These are phyloP conservation scores for Mycena vitilis DNA, from an alignment of 768 basidiomycete genomes.

Conservation along the genomic window DNA sequence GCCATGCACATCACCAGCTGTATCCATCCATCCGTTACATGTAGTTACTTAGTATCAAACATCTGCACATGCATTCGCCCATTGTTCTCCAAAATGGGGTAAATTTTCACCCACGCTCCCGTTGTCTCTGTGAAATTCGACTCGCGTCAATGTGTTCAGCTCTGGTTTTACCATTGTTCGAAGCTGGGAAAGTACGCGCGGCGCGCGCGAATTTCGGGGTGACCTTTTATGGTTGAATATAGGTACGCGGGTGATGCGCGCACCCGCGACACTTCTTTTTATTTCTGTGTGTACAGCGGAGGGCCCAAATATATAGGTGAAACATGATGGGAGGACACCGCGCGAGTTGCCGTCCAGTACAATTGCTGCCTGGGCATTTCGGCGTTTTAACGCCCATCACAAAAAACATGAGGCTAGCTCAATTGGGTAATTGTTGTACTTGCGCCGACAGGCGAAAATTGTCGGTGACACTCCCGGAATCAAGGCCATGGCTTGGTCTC, in stretches of 20 bases:
- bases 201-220: too few species aligned
- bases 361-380: not conserved
- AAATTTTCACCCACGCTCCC: slow-evolving; percentile 8
- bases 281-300: too few species aligned
- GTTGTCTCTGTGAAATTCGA: not conserved
- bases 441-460: not conserved
- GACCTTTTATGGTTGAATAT: too few species aligned
- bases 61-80: slow-evolving; percentile 22
- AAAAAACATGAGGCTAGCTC: not conserved
- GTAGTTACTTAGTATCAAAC: not conserved
- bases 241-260: too few species aligned
- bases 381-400: not conserved
- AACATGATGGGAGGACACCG: too few species aligned
- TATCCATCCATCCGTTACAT: slow-evolving; percentile 2
- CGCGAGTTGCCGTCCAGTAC: too few species aligned
- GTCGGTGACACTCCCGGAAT: too few species aligned
- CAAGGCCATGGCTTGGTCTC: too few species aligned
- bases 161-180: too few species aligned
- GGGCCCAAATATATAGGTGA: too few species aligned
- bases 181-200: not conserved
- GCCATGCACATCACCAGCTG: slow-evolving; percentile 19
- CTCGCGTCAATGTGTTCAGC: too few species aligned
- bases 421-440: slow-evolving; percentile 16
- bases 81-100: slow-evolving; percentile 23
- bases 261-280: too few species aligned